phyloP scores from a whole-genome alignment of 2,329 filamentous ascomycete genomes.

The Trichoderma semiorbis region DNA sequence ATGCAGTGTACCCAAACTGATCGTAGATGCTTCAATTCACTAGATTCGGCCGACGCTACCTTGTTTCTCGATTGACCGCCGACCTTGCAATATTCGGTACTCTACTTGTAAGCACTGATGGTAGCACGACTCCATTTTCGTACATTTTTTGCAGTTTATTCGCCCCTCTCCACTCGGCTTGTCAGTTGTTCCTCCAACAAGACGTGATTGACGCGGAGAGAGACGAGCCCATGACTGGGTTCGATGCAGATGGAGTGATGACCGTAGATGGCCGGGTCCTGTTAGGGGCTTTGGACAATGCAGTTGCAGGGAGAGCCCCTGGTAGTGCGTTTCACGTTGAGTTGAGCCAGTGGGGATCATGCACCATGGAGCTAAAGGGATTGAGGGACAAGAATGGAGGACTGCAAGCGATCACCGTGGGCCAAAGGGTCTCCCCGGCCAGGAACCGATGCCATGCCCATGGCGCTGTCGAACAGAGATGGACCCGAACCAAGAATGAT shows the following conservation, averaged over 20 bases:
- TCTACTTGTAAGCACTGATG: not conserved
- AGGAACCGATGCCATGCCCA: constrained; percentile 6
- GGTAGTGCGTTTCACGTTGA: constrained; percentile 19
- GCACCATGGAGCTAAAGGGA: not conserved
- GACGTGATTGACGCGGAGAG: not conserved
- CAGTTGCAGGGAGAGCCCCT: constrained; percentile 10
- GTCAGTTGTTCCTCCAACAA: not conserved
- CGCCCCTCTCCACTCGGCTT: not conserved
- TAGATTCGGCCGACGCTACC: not conserved
- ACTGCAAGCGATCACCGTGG: constrained; percentile 8
- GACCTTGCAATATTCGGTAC: not conserved
- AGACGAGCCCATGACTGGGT: not conserved
- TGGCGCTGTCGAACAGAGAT: not conserved
- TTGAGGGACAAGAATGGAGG: not conserved
- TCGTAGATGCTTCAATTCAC: constrained; percentile 1
- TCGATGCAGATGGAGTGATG: constrained; percentile 9
- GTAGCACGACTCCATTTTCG: not conserved
- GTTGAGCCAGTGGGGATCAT: constrained; percentile 12
- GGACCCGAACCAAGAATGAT: not conserved
- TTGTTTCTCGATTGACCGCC: not conserved
- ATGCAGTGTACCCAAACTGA: not conserved
- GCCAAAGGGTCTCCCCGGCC: not conserved
- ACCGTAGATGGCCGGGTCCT: constrained; percentile 8
- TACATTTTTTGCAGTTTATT: not conserved
- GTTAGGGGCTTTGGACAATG: constrained; percentile 15